Conservation (phyloP, 441 rosid species). For the Bocquillonia castaneifolia region DNA sequence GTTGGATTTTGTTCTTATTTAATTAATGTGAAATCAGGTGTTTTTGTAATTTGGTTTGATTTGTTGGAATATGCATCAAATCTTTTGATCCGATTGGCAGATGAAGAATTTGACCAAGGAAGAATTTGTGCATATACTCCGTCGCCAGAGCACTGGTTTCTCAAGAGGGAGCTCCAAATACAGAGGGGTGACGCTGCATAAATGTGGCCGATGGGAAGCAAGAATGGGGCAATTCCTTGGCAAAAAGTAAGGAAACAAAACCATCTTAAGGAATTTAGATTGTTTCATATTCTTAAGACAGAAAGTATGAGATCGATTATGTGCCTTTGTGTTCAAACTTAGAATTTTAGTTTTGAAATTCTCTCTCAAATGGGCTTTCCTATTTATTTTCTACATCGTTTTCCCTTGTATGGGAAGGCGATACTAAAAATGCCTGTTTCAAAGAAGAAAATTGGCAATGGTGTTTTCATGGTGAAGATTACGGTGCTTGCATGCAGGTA, state of each 20-base stretch:
- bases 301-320: slow-evolving; percentile 2
- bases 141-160: slow-evolving; percentile 89
- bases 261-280: slow-evolving; percentile 18
- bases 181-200: slow-evolving; percentile 83
- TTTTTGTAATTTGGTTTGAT: neutral
- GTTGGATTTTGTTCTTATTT: slow-evolving; percentile 30
- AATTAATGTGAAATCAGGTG: neutral
- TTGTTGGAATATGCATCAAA: neutral
- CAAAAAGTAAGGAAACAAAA: slow-evolving; percentile 67
- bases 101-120: slow-evolving; percentile 67
- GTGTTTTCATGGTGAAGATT: slow-evolving; percentile 53
- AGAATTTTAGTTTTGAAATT: slow-evolving; percentile 26
- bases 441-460: slow-evolving; percentile 45
- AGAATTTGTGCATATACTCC: slow-evolving; percentile 87
- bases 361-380: slow-evolving; percentile 23
- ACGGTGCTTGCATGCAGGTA: slow-evolving; percentile 69
- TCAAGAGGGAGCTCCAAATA: slow-evolving; percentile 85
- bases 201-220: slow-evolving; percentile 97
- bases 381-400: slow-evolving; percentile 23
- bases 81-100: slow-evolving; percentile 29
- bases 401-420: slow-evolving; percentile 28
- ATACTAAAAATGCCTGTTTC: slow-evolving; percentile 33
- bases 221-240: slow-evolving; percentile 93
- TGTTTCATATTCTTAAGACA: slow-evolving; percentile 8
- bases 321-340: slow-evolving; percentile 24